A percentile compares a stretch with the other conserved stretches of the same genome.
Evolutionary conservation across 2,329 filamentous ascomycete genomes (phyloP).

Genomic region (Fusarium nematophilum): DNA sequence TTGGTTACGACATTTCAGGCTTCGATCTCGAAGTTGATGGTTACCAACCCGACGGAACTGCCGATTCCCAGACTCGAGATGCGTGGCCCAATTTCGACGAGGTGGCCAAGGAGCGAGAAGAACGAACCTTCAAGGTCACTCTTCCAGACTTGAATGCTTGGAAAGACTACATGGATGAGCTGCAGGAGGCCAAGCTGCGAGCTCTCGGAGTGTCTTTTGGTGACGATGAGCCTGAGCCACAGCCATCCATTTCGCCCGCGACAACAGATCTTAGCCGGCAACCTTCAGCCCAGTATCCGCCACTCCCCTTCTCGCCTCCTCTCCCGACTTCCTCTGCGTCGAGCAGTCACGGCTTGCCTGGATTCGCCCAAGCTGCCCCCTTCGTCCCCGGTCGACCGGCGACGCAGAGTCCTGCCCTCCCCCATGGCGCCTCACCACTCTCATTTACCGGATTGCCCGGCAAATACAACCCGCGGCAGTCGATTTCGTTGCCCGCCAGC

Average conservation of each 20-base stretch:
- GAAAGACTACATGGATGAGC: slow-evolving; percentile 82
- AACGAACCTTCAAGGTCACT: slow-evolving; percentile 68
- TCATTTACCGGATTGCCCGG: slow-evolving; percentile 71
- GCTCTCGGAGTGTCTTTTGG: slow-evolving; percentile 88
- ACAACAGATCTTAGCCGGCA: slow-evolving; percentile 72
- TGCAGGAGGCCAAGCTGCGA: slow-evolving; percentile 91
- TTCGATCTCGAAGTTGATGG: slow-evolving; percentile 72
- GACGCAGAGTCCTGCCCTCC: slow-evolving; percentile 71
- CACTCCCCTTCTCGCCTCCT: slow-evolving; percentile 85
- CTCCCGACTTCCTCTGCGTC: slow-evolving; percentile 81
- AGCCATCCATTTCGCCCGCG: slow-evolving; percentile 74
- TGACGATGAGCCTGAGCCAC: slow-evolving; percentile 74
- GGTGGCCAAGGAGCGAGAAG: slow-evolving; percentile 64
- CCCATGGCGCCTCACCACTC: slow-evolving; percentile 77
- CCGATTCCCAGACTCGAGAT: slow-evolving; percentile 71
- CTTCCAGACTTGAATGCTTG: slow-evolving; percentile 77
- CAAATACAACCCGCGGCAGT: slow-evolving; percentile 77
- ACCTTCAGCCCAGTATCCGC: slow-evolving; percentile 78
- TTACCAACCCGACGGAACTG: slow-evolving; percentile 51
- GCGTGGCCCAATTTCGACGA: slow-evolving; percentile 75
- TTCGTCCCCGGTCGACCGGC: slow-evolving; percentile 72
- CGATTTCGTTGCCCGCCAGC: slow-evolving; percentile 72
- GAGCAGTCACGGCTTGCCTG: slow-evolving; percentile 70
- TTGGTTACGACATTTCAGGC: slow-evolving; percentile 75
- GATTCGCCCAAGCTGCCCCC: slow-evolving; percentile 66